Evolutionary conservation across 148 eudicot genomes (phyloP), one percentile per base, ranked within the genome.

Genomic region (Rhododendron griersonianum): DNA sequence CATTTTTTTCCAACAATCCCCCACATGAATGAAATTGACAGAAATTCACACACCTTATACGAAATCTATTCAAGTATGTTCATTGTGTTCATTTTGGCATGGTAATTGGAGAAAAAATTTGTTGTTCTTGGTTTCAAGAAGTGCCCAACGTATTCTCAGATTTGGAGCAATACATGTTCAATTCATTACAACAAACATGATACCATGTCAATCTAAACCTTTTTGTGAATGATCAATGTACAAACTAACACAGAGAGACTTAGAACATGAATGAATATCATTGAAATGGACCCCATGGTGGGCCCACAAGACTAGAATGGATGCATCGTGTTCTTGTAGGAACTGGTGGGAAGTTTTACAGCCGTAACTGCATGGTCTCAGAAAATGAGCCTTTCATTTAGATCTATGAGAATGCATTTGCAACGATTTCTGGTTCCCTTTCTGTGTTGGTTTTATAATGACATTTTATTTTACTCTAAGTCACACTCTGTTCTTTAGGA

Each of bases 401-500:
- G 71, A 23, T 8, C 28, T 63, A n/a, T 63, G 71, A n/a, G 30
- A 8, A 23, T 9, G 11, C 0, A 1, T 63, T 63, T 23, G 28
- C 4, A 28, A 11, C 1, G 75, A 69, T 28, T 69, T 69, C 16
- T 28, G 16, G 37, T 69, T 69, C 16, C 75, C 33, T 69, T 2
- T 7, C 75, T 10, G 39, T 14, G 76, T 30, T 33, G 76, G 75
- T 69, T 69, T 11, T 69, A 4, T 1, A 69, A 28, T 69, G 75
- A 30, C 18, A 11, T 69, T 28, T 13, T 67, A 3, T 69, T 1
- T 4, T 16, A 3, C 14, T 4, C 76, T 69, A 69, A 71, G 10
- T n/a, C 7, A 13, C 41, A 71, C 39, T 71, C 9, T 71, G 11
- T 75, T 1, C 83, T 79, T 25, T 87, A 92, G 99, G 92, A 94